Percentiles rank a stretch among this genome's conserved stretches.
Evolutionary conservation across 179 eudicot species (phyloP).

Genomic region (Spergularia azorica): DNA sequence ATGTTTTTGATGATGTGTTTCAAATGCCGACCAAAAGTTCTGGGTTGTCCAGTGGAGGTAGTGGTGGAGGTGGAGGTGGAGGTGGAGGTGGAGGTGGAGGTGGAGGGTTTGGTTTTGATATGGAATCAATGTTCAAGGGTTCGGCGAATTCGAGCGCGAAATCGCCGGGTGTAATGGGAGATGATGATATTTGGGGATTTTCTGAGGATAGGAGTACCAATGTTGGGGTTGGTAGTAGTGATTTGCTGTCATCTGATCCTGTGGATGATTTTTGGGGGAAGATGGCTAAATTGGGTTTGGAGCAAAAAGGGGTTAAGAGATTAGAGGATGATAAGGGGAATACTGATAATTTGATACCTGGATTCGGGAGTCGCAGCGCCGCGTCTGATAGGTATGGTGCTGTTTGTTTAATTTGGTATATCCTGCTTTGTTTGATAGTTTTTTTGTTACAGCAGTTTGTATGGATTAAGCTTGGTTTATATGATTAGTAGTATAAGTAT

Average conservation of each 20-base stretch:
- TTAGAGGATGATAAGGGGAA: slow-evolving; percentile 25
- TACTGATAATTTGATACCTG: slow-evolving; percentile 58
- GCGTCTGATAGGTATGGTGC: slow-evolving; percentile 47
- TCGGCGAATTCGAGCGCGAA: slow-evolving; percentile 35
- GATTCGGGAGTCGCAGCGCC: slow-evolving; percentile 42
- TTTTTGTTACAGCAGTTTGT: neutral
- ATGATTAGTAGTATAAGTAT: no score
- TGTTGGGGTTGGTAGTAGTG: slow-evolving; percentile 22
- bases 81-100: slow-evolving; percentile 30
- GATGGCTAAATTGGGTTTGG: slow-evolving; percentile 40
- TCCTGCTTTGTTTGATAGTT: neutral
- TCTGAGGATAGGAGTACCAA: slow-evolving; percentile 19
- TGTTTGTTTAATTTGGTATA: slow-evolving; percentile 1
- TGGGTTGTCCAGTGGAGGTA: slow-evolving; percentile 21
- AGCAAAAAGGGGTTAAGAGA: slow-evolving; percentile 23
- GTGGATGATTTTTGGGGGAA: slow-evolving; percentile 61
- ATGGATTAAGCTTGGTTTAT: neutral
- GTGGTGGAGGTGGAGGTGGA: slow-evolving; percentile 21
- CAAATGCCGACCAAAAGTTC: slow-evolving; percentile 33
- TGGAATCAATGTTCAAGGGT: slow-evolving; percentile 50
- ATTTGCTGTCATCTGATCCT: slow-evolving; percentile 45
- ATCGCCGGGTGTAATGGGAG: slow-evolving; percentile 33
- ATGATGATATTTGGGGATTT: slow-evolving; percentile 46
- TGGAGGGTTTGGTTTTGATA: slow-evolving; percentile 40
- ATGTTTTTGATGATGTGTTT: slow-evolving; percentile 51